Evolutionary conservation across 805 yeast species (phyloP).

Genomic region (Metschnikowia lachancei): DNA sequence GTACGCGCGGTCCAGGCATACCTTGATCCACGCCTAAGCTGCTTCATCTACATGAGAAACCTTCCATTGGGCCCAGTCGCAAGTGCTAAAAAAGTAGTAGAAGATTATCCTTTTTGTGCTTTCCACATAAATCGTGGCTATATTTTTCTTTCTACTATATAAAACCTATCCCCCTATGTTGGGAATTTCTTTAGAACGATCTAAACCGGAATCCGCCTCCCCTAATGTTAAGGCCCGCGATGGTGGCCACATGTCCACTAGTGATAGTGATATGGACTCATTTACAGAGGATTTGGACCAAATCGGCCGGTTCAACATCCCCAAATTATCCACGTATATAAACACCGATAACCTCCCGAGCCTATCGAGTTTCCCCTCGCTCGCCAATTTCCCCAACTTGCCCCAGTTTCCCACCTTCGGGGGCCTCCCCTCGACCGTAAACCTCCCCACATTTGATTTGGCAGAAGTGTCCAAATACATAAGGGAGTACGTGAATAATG

Average conservation of each 20-base stretch:
- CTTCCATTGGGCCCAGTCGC: no score
- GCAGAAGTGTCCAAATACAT: slow-evolving; percentile 33
- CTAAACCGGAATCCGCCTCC: neutral
- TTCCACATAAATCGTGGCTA: no score
- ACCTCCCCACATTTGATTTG: slow-evolving; percentile 24
- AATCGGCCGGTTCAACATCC: slow-evolving; percentile 46
- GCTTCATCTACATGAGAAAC: no score
- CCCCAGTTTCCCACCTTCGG: slow-evolving; percentile 25
- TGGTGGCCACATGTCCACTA: slow-evolving; percentile 5
- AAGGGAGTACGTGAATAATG: slow-evolving; percentile 24
- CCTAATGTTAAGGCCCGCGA: neutral
- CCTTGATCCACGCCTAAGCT: no score
- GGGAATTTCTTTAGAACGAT: neutral
- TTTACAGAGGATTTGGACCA: slow-evolving; percentile 49
- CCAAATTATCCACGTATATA: slow-evolving; percentile 12
- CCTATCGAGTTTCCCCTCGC: slow-evolving; percentile 23
- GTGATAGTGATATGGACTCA: slow-evolving; percentile 26
- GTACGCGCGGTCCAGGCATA: no score
- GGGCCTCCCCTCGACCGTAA: slow-evolving; percentile 22
- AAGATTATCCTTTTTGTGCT: no score
- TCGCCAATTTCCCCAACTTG: slow-evolving; percentile 22
- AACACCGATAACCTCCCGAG: slow-evolving; percentile 20
- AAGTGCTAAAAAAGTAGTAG: no score
- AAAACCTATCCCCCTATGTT: neutral
- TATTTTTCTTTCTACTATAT: no score